Base-by-base conservation (phyloP, 2,329 filamentous ascomycete species). In the Pestalotiopsis sp. region DNA sequence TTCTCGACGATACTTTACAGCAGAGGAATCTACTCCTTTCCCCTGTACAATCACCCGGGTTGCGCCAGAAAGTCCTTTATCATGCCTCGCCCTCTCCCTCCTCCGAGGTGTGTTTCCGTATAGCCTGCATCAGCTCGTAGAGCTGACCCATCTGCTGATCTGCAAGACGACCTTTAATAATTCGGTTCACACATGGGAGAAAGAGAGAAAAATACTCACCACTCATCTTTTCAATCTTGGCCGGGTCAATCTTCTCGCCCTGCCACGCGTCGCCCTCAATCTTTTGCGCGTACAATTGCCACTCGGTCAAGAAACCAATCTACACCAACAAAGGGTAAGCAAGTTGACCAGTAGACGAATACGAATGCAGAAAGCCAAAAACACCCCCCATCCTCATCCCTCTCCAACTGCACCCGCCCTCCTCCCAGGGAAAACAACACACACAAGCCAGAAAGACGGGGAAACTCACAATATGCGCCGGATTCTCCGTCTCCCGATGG, bases 301-400 rank as follows among this genome's bases (percentile, higher is more conserved):
- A 99, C 80, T 98, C 95, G 0, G 93, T 95, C 74, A 99, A 85
- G 80, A 99, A 99, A 1, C 95, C 96, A 75, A 98, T 94, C 94
- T 97, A 49, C 27, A 31, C 27, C 27, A 6, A 4, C 17, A 17
- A 25, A n/a, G 13, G 17, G 41, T n/a, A n/a, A n/a, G 17, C 14
- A 59, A 17, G 31, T 27, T 58, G 27, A 20, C 31, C 20, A 23
- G 14, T 31, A 31, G 6, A 31, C 27, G 27, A 1, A 31, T 7
- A 31, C 6, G 27, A 31, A 31, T 31, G 6, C 27, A 31, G 27
- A 31, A 31, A 31, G 27, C 27, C 27, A 31, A 31, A 27, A 31
- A 31, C 27, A 25, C 56, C 23, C 25, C 39, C 12, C n/a, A 12
- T 14, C 45, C 7, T 20, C 17, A 9, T 14, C 57, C 13, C 23